Evolutionary conservation across 1,284 basidiomycete species (phyloP), one percentile per base, ranked within the genome.

Genomic region (Laetiporus sulphureus): DNA sequence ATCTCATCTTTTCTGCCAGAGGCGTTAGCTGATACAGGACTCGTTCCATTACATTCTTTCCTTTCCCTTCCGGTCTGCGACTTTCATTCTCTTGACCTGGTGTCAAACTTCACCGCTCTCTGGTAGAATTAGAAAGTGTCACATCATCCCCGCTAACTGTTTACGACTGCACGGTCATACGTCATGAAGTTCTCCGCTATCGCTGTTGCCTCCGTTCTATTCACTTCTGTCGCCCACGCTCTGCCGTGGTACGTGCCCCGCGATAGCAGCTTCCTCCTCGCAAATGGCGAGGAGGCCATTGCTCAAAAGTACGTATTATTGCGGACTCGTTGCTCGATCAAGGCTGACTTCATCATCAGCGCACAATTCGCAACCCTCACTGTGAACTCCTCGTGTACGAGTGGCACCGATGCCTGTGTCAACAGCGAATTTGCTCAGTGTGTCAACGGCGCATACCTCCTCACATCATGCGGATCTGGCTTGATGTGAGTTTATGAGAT

Each of bases 221-320:
- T 74, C 32, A 52, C 67, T 22, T 55, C 77, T 41, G 60, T 61
- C 20, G 44, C 53, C 13, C 58, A 61, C 25, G 71, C 69, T 12
- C 63, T 60, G 38, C 69, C 68, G 10, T 53, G 58, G 40, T 57
- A 58, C 38, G 51, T 53, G 38, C 65, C 66, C 38, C 66, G 59
- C 20, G 60, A 63, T 13, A 56, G 52, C 15, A 67, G 72, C 53
- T 50, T 55, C 38, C 58, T 68, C 30, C 61, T 69, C 48, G 61
- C 69, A 49, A 80, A 79, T 56, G 75, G 74, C 41, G 56, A 73
- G 48, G 72, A 71, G 47, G 74, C 77, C 34, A 68, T 77, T 47
- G 64, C 67, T 12, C 56, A 68, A 19, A 79, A 79, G 78, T 75
- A 41, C 41, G 69, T 60, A 13, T 6, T 23, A 4, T 29, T 19